A percentile compares a stretch with the other conserved stretches of the same genome.
phyloP scores from a whole-genome alignment of 2,329 filamentous ascomycete genomes.

The Colletotrichum karsti region DNA sequence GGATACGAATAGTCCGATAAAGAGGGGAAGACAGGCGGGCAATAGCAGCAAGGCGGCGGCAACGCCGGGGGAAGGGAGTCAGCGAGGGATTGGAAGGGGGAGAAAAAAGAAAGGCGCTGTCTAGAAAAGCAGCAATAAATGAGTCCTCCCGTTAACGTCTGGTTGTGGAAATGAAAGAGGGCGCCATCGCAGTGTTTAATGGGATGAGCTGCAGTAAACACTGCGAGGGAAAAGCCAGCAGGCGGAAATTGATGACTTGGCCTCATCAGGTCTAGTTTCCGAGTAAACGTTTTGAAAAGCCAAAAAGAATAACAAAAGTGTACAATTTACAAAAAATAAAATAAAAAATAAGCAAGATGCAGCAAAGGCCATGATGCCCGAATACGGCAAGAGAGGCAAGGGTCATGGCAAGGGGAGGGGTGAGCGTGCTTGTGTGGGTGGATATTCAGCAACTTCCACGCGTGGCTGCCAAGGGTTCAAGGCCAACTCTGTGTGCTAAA shows the following conservation, averaged over 20 bases:
- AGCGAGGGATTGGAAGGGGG: constrained; percentile 1
- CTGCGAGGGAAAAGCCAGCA: neutral
- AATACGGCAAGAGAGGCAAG: constrained; percentile 13
- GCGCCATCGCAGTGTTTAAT: constrained; percentile 21
- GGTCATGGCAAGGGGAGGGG: neutral
- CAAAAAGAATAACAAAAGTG: neutral
- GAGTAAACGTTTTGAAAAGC: neutral
- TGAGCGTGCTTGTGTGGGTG: neutral
- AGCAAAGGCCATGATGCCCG: constrained; percentile 15
- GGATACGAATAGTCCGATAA: neutral
- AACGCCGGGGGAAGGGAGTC: neutral
- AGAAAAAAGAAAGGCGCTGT: constrained; percentile 20
- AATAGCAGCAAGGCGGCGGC: neutral
- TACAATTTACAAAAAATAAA: neutral
- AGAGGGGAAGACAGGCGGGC: neutral
- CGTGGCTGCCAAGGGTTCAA: constrained; percentile 22
- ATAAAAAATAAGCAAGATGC: neutral
- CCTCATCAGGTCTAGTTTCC: constrained; percentile 5
- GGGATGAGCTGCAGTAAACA: neutral
- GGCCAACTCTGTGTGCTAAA: constrained; percentile 4
- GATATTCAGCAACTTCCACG: neutral
- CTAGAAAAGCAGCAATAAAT: neutral
- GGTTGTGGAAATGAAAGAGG: constrained; percentile 18
- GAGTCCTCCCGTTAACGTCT: neutral
- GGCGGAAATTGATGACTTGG: constrained; percentile 5